A percentile compares a stretch with the other conserved stretches of the same genome.
phyloP scores from a whole-genome alignment of 169 alveolate genomes.

The Plasmodium inui region DNA sequence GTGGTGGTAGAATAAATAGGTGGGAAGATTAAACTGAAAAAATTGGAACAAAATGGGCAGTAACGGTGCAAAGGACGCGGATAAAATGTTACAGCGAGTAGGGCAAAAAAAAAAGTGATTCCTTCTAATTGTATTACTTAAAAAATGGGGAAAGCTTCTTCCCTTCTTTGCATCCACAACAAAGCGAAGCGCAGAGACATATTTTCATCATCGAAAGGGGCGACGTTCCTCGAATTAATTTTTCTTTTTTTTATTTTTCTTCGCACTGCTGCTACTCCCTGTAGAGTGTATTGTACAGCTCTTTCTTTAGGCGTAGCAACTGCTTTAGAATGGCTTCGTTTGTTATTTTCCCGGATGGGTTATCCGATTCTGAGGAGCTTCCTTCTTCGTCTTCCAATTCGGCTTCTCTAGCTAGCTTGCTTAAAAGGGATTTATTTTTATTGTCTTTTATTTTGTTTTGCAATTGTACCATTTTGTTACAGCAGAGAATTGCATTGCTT shows the following conservation, averaged over 20 bases:
- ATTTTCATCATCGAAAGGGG: background rate
- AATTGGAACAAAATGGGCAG: too few species aligned
- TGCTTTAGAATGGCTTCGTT: constrained; percentile 22
- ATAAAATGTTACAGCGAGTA: background rate
- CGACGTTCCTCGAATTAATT: background rate
- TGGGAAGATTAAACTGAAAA: background rate
- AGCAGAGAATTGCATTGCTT: constrained; percentile 21
- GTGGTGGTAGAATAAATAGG: background rate
- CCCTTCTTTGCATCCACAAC: background rate
- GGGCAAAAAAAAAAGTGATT: background rate
- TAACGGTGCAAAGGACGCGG: background rate
- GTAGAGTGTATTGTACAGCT: constrained; percentile 24
- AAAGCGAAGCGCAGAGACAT: background rate
- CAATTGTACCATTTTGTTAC: constrained; percentile 35
- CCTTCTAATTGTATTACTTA: background rate
- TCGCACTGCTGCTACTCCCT: background rate
- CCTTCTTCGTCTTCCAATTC: constrained; percentile 59
- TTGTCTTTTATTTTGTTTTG: constrained; percentile 29
- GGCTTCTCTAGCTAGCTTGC: constrained; percentile 52
- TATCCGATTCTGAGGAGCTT: constrained; percentile 31
- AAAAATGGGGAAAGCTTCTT: background rate
- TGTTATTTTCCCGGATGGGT: constrained; percentile 1
- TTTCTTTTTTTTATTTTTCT: background rate
- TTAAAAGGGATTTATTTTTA: constrained; percentile 3
- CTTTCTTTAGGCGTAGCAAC: constrained; percentile 33